Percentiles rank a stretch among this genome's conserved stretches.
These are phyloP conservation scores for Cutaneotrichosporon dermatis DNA, from an alignment of 1,284 basidiomycete genomes.

Conservation along the genomic window DNA sequence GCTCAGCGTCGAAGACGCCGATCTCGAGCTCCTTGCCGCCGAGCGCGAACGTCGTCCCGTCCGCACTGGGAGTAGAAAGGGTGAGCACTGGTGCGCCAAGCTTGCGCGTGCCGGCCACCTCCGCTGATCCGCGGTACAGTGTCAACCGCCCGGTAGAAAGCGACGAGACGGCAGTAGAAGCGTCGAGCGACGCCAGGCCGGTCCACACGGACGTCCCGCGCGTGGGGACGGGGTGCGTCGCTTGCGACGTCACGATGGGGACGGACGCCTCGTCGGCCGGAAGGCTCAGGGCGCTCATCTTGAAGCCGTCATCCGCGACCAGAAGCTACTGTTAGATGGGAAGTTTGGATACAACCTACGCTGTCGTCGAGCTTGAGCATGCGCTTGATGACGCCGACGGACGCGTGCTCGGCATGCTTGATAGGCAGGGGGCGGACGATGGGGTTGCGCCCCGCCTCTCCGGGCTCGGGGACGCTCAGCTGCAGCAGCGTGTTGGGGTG, in stretches of 20 bases:
- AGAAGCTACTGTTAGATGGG: conserved; percentile 21
- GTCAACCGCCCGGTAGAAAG: conserved; percentile 41
- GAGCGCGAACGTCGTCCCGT: conserved; percentile 62
- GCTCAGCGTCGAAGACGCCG: conserved; percentile 72
- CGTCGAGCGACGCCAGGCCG: conserved; percentile 14
- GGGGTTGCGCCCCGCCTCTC: conserved; percentile 24
- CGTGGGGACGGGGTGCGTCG: conserved; percentile 5
- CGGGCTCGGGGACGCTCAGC: conserved; percentile 35
- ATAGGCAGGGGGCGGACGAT: conserved; percentile 42
- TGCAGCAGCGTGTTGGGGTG: conserved; percentile 45
- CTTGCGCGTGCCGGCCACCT: conserved; percentile 5
- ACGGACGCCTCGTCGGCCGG: conserved; percentile 14
- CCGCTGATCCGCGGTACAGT: conserved; percentile 15
- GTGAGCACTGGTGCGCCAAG: conserved; percentile 32
- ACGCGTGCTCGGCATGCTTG: conserved; percentile 33
- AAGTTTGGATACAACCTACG: conserved; percentile 4
- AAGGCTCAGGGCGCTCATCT: conserved; percentile 31
- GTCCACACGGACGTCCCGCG: conserved; percentile 16
- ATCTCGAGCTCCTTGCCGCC: conserved; percentile 85
- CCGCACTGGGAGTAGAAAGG: conserved; percentile 51
- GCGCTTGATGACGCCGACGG: conserved; percentile 37
- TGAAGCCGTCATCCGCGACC: conserved; percentile 37
- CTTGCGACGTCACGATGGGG: conserved; percentile 12
- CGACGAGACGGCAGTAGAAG: conserved; percentile 35
- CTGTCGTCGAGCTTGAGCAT: conserved; percentile 22